Conservation (phyloP, 2,329 filamentous ascomycete species). For the Paecilomyces variotii region DNA sequence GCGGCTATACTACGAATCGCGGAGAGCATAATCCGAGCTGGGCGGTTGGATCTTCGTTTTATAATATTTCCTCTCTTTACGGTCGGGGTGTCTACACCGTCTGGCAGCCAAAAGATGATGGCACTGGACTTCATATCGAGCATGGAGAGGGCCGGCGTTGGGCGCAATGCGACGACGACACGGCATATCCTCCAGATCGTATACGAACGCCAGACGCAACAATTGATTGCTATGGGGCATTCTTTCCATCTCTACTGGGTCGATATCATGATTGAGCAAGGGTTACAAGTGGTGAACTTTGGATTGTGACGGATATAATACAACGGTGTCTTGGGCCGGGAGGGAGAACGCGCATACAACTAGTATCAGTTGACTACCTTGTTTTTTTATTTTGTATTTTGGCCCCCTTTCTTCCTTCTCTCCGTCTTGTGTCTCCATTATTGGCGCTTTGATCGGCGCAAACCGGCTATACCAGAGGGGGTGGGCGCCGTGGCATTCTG, state of each 20-base stretch:
- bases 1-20: conserved; percentile 39
- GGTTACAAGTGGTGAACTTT: conserved; percentile 45
- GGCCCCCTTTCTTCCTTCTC: background rate
- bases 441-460: background rate
- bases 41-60: conserved; percentile 37
- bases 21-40: conserved; percentile 29
- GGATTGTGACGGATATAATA: conserved; percentile 31
- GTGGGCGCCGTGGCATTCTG: background rate
- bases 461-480: background rate
- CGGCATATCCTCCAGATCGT: conserved; percentile 40
- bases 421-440: background rate
- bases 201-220: conserved; percentile 40
- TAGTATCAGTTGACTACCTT: background rate
- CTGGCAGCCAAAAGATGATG: conserved; percentile 36
- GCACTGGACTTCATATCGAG: conserved; percentile 43
- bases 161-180: conserved; percentile 40
- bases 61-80: conserved; percentile 49
- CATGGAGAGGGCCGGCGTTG: conserved; percentile 42
- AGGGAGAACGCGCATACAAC: conserved; percentile 2
- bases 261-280: conserved; percentile 37
- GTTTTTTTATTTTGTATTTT: background rate
- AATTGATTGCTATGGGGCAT: conserved; percentile 31
- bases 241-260: conserved; percentile 45
- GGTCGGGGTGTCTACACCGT: conserved; percentile 39
- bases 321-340: background rate